Percentiles rank a stretch among this genome's conserved stretches.
Evolutionary conservation across 1,284 basidiomycete species (phyloP).

Genomic region (Dichomitus squalens): DNA sequence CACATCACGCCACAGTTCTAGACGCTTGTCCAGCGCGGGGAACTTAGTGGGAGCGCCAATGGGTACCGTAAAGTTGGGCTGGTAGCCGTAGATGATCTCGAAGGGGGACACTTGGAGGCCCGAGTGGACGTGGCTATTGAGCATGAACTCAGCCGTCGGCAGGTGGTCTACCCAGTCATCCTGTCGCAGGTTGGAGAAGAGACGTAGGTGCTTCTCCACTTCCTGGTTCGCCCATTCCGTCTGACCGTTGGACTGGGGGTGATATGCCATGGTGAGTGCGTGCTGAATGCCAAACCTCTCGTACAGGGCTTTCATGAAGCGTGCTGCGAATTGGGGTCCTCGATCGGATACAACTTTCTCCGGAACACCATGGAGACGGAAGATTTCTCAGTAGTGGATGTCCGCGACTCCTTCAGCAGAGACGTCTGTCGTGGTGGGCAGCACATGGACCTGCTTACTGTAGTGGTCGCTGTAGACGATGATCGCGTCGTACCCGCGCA

Average conservation of each 20-base stretch:
- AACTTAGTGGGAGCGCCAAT: too few species aligned
- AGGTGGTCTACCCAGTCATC: slow-evolving; percentile 4
- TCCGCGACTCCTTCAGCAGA: slow-evolving; percentile 17
- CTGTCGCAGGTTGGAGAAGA: slow-evolving; percentile 10
- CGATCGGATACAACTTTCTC: slow-evolving; percentile 35
- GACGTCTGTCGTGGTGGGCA: slow-evolving; percentile 30
- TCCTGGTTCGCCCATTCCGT: slow-evolving; percentile 35
- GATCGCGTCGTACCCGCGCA: slow-evolving; percentile 5
- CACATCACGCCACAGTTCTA: too few species aligned
- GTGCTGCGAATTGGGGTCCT: slow-evolving; percentile 37
- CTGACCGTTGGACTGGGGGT: slow-evolving; percentile 36
- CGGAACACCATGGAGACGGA: slow-evolving; percentile 31
- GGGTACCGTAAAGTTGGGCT: too few species aligned
- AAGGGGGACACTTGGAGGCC: too few species aligned
- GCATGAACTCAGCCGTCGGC: neutral
- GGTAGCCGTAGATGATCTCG: too few species aligned
- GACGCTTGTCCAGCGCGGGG: too few species aligned
- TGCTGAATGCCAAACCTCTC: slow-evolving; percentile 9
- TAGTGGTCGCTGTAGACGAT: slow-evolving; percentile 8
- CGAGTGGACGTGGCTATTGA: too few species aligned
- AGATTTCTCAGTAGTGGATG: slow-evolving; percentile 14
- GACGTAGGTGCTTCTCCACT: slow-evolving; percentile 27
- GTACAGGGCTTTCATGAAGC: slow-evolving; percentile 8
- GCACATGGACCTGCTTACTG: slow-evolving; percentile 13
- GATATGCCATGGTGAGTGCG: slow-evolving; percentile 27